Evolutionary conservation across 768 basidiomycete species (phyloP), one percentile per base, ranked within the genome.

Genomic region (Mycena vulgaris): DNA sequence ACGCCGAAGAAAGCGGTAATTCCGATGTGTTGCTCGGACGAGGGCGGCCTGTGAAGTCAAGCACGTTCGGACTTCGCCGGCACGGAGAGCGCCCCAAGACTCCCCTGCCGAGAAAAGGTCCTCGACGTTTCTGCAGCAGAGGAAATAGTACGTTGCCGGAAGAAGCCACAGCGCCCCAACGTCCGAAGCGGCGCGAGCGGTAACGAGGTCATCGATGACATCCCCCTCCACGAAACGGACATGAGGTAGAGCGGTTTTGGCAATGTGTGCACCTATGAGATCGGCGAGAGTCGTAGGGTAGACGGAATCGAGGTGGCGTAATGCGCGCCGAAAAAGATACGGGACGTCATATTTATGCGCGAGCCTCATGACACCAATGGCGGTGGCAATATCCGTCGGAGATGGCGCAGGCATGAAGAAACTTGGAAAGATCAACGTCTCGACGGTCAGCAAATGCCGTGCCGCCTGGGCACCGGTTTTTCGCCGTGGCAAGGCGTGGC

Each of bases 281-380:
- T 27, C 48, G 21, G 42, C 10, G 42, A 45, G n/a, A 45, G 42
- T 45, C 7, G 42, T 21, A 11, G 52, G 33, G 19, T 35, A 42
- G 10, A 40, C 6, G 13, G 14, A 5, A 4, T 35, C 52, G 2
- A 61, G 42, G n/a, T 61, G 59, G 7, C 3, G 11, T 11, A 61
- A 23, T 2, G 59, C 40, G 3, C 59, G 45, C 28, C 21, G 59
- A 33, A 47, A 48, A 28, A 61, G 45, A 45, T 61, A 61, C 2
- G 17, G 42, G 21, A 61, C 45, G 45, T 47, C 40, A n/a, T 61
- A 61, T 61, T 61, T 61, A 37, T 61, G 59, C 4, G 40, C n/a
- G 13, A 61, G 45, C 11, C 59, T 30, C n/a, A 61, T 17, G 21
- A 61, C 21, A 1, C 40, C 59, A n/a, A 61, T 27, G 4, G 48